Evolutionary conservation across 305 asterid species (phyloP), one percentile per base, ranked within the genome.

Genomic region (Fraxinus platypoda): DNA sequence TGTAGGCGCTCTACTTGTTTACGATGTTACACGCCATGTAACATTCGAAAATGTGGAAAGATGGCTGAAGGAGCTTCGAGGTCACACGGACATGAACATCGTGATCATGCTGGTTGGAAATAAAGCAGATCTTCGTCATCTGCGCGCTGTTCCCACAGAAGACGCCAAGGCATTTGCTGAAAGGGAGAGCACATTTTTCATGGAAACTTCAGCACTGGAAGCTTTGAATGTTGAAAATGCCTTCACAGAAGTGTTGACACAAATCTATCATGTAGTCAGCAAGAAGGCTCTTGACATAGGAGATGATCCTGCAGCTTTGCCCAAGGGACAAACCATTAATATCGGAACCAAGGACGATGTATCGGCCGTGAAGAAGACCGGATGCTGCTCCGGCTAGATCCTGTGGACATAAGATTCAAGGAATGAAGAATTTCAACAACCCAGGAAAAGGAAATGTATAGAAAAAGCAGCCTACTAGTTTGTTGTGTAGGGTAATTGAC

Each of bases 51-150:
- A 90, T 12, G 91, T 91, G 0, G 92, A 84, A 49, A 88, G 93
- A 87, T 91, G 94, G 94, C 86, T 90, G n/a, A 90, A 86, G 83
- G 94, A 91, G 83, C 94, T 91, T 19, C 88, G 92, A 49, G 92
- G 90, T 64, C 94, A 91, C 74, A 91, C 93, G 17, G 93, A 90
- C 28, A 81, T 72, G 1, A 91, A 84, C 83, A 88, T 91, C 2
- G 94, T 91, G 35, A 87, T 91, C 68, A 88, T 91, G 93, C 87
- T 91, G 0, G 91, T 88, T 0, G 93, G 94, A 41, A 91, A 91
- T 81, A 91, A 90, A 82, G 91, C 94, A 2, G 94, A 91, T 49
- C 91, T 91, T 5, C 92, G 93, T 35, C 93, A 91, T 83, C 84
- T 88, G 21, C 87, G 92, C 1, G 91, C 92, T 1, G 91, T 91